phyloP scores from a whole-genome alignment of 2,329 filamentous ascomycete species.

The Venturia aucupariae region DNA sequence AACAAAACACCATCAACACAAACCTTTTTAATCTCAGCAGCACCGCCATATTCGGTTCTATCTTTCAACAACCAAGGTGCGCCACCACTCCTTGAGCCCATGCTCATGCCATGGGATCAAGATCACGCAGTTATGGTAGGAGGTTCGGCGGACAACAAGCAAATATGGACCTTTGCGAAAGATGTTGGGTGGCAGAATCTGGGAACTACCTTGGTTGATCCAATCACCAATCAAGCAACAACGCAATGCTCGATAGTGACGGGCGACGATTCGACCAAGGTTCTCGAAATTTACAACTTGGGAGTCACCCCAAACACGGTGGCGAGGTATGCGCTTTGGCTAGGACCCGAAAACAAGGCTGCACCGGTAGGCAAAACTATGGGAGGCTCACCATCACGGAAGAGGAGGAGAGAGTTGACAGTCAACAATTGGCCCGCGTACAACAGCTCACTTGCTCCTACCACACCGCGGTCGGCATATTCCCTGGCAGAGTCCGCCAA shows the following conservation, averaged over 20 bases:
- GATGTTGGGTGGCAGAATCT: constrained; percentile 57
- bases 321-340: constrained; percentile 57
- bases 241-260: constrained; percentile 57
- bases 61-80: constrained; percentile 48
- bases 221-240: constrained; percentile 41
- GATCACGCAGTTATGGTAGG: constrained; percentile 66
- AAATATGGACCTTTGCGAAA: constrained; percentile 64
- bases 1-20: constrained; percentile 51
- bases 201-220: constrained; percentile 53
- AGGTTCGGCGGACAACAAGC: constrained; percentile 55
- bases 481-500: constrained; percentile 58
- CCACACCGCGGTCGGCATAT: constrained; percentile 54
- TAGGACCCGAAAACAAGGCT: constrained; percentile 43
- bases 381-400: constrained; percentile 12
- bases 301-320: constrained; percentile 65
- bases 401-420: constrained; percentile 43
- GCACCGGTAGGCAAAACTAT: constrained; percentile 41
- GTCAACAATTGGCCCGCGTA: constrained; percentile 65
- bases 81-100: constrained; percentile 56
- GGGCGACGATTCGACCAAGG: constrained; percentile 67
- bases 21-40: constrained; percentile 64
- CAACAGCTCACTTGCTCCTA: constrained; percentile 64
- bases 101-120: constrained; percentile 66
- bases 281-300: constrained; percentile 71
- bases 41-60: constrained; percentile 53